phyloP scores from a whole-genome alignment of 2,329 filamentous ascomycete species.

The Pseudocercospora musae region DNA sequence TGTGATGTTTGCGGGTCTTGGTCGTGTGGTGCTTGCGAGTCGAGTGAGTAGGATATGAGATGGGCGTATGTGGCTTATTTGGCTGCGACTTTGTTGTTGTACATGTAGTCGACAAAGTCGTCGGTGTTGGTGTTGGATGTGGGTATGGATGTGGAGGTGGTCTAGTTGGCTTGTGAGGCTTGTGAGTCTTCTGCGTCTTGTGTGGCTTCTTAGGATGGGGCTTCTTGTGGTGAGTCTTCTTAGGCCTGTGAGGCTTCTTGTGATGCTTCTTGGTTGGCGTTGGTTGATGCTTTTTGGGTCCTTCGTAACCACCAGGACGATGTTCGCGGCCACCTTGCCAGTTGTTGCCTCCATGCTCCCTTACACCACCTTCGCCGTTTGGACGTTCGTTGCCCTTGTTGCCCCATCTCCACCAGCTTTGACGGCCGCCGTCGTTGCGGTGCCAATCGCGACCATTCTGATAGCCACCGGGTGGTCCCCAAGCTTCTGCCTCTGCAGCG shows the following conservation, averaged over 20 bases:
- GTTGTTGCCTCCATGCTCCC: not conserved
- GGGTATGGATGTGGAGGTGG: not conserved
- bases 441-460: not conserved
- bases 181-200: not conserved
- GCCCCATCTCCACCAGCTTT: not conserved
- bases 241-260: not conserved
- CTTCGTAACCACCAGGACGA: not conserved
- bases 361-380: not conserved
- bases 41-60: not conserved
- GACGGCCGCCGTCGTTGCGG: not conserved
- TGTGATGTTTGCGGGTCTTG: not conserved
- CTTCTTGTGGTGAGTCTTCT: not conserved
- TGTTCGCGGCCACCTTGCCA: not conserved
- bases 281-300: not conserved
- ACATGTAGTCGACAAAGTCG: not conserved
- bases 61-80: not conserved
- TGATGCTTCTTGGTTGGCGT: not conserved
- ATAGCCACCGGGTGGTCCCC: not conserved
- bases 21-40: not conserved
- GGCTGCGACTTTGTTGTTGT: not conserved
- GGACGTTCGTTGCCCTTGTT: not conserved
- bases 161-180: not conserved
- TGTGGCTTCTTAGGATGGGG: slow-evolving; percentile 1
- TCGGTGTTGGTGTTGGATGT: not conserved
- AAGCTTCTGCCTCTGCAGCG: not conserved